Evolutionary conservation across 2,329 filamentous ascomycete genomes (phyloP).

Genomic region (Pseudovirgaria hyperparasitica): DNA sequence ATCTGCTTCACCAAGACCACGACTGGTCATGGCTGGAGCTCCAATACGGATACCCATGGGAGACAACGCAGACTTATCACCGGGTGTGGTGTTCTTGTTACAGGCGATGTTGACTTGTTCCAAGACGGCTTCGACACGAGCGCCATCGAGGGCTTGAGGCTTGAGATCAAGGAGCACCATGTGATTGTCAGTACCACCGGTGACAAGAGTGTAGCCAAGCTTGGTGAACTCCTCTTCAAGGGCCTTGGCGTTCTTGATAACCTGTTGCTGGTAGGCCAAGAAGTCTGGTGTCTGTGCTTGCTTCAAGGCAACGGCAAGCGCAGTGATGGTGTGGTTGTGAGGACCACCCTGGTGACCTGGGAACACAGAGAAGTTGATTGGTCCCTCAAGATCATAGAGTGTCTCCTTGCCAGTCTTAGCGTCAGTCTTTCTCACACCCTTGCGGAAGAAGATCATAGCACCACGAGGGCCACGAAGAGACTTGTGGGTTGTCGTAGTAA

Average conservation of each 20-base stretch:
- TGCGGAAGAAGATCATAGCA: conserved; percentile 97
- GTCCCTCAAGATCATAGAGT: conserved; percentile 78
- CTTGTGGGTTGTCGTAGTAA: conserved; percentile 98
- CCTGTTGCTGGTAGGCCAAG: conserved; percentile 80
- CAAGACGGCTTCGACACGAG: conserved; percentile 76
- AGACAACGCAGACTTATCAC: conserved; percentile 84
- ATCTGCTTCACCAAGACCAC: conserved; percentile 81
- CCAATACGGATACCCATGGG: conserved; percentile 90
- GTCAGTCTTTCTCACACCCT: conserved; percentile 72
- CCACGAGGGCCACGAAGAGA: conserved; percentile 87
- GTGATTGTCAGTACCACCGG: conserved; percentile 94
- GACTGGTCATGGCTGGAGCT: conserved; percentile 93
- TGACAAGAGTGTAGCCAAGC: conserved; percentile 78
- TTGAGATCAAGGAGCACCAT: conserved; percentile 88
- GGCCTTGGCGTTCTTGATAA: conserved; percentile 82
- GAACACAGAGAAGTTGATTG: conserved; percentile 95
- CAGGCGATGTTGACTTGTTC: conserved; percentile 92
- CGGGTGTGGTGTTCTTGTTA: conserved; percentile 98
- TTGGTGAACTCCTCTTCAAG: conserved; percentile 55
- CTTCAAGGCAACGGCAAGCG: conserved; percentile 84
- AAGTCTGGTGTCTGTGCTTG: conserved; percentile 86
- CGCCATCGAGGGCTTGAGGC: conserved; percentile 75
- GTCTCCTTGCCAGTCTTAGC: conserved; percentile 76
- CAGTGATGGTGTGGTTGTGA: conserved; percentile 98
- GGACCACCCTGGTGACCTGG: conserved; percentile 95